Evolutionary conservation across 805 yeast genomes (phyloP).

Genomic region (Spathaspora boniae): DNA sequence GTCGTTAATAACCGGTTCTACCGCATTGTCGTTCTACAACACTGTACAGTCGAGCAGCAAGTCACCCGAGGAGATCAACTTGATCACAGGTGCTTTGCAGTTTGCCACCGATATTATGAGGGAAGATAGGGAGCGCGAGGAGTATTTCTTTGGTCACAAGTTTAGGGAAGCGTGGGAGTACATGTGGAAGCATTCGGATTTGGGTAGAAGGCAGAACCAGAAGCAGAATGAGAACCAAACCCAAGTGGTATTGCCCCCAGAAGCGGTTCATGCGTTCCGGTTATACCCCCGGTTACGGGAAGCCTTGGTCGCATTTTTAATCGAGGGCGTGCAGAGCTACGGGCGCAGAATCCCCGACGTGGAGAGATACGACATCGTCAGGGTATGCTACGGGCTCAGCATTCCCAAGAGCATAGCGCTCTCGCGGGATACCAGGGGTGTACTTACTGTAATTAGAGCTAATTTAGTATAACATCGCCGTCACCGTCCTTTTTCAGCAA

Average conservation of each 20-base stretch:
- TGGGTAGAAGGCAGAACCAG: constrained; percentile 1
- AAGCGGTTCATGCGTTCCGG: constrained; percentile 4
- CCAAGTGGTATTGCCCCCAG: constrained; percentile 5
- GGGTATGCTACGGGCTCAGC: constrained; percentile 27
- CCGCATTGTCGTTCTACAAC: constrained; percentile 9
- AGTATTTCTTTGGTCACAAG: constrained; percentile 45
- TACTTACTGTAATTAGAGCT: constrained; percentile 4
- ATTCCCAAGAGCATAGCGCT: constrained; percentile 16
- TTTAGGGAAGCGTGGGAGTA: constrained; percentile 47
- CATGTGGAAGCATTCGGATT: constrained; percentile 6
- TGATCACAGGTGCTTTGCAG: constrained; percentile 26
- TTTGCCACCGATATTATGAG: constrained; percentile 24
- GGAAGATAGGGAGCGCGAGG: constrained; percentile 34
- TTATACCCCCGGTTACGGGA: constrained; percentile 5
- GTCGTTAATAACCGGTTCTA: constrained; percentile 11
- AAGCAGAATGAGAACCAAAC: constrained; percentile 3
- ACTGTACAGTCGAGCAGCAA: constrained; percentile 1
- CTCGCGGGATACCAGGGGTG: constrained; percentile 24
- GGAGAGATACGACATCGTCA: constrained; percentile 32
- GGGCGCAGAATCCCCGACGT: constrained; percentile 41
- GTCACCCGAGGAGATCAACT: constrained; percentile 12
- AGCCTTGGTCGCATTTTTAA: constrained; percentile 22
- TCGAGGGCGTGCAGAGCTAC: constrained; percentile 35
- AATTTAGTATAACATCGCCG: constrained; percentile 14
- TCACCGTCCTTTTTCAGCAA: constrained; percentile 7